A percentile compares a stretch with the other conserved stretches of the same genome.
phyloP scores from a whole-genome alignment of 352 stramenopile genomes.

The Pythium guiyangense region DNA sequence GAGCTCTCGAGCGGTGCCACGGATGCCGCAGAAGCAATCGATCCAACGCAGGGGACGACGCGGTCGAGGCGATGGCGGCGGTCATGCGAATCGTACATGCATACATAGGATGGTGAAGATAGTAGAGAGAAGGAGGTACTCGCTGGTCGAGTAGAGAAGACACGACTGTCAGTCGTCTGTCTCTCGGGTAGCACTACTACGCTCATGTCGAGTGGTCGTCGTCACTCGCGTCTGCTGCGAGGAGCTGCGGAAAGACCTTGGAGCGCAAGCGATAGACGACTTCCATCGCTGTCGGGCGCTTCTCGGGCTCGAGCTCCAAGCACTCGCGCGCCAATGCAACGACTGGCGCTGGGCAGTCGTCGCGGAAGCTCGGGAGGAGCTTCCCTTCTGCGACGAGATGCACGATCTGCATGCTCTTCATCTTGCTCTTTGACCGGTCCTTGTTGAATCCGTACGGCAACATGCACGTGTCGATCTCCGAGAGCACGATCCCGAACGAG shows the following conservation, averaged over 20 bases:
- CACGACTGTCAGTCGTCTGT: too few species aligned
- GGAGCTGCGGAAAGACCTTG: constrained; percentile 37
- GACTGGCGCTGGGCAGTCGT: constrained; percentile 51
- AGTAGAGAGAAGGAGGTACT: too few species aligned
- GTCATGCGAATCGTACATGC: too few species aligned
- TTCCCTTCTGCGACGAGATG: constrained; percentile 75
- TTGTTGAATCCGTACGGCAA: constrained; percentile 66
- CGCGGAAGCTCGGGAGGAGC: constrained; percentile 64
- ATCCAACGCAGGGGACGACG: too few species aligned
- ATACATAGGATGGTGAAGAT: too few species aligned
- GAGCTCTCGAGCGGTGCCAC: too few species aligned
- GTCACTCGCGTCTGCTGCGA: background rate
- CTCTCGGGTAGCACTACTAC: too few species aligned
- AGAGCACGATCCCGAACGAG: constrained; percentile 69
- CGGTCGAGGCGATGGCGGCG: too few species aligned
- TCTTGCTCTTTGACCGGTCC: constrained; percentile 57
- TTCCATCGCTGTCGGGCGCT: constrained; percentile 64
- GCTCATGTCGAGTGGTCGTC: background rate
- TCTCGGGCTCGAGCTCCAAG: constrained; percentile 52
- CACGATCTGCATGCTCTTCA: constrained; percentile 83
- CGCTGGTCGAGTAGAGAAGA: too few species aligned
- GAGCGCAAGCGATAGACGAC: constrained; percentile 61
- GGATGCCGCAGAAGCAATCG: too few species aligned
- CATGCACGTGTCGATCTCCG: constrained; percentile 72
- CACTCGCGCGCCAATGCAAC: constrained; percentile 53